Conservation (phyloP, 202 grass and related monocot species). For the Carex arenaria region DNA sequence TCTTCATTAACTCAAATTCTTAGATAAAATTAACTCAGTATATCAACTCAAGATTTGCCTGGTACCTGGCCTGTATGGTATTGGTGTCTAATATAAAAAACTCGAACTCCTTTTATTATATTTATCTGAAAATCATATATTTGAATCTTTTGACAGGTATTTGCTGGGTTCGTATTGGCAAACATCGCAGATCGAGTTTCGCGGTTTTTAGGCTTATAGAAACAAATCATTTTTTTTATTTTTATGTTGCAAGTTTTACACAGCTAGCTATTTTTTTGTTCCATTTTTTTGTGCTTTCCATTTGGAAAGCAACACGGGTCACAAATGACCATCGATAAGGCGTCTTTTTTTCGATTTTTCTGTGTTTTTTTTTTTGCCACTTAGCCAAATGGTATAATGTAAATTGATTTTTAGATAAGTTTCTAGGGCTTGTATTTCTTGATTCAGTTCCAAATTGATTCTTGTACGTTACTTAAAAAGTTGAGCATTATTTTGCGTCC, state of each 20-base stretch:
- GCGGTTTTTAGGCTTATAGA: conserved; percentile 62
- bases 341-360: neutral
- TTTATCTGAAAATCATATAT: neutral
- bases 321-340: conserved; percentile 17
- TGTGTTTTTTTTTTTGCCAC: neutral
- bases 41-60: neutral
- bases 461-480: neutral
- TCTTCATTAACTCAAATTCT: neutral
- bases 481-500: neutral
- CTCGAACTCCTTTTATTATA: neutral
- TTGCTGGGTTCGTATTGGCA: conserved; percentile 91
- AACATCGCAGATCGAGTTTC: conserved; percentile 69
- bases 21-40: neutral
- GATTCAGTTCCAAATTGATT: neutral
- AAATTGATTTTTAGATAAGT: conserved; percentile 7
- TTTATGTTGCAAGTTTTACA: conserved; percentile 20
- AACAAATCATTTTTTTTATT: neutral
- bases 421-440: neutral
- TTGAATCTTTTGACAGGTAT: conserved; percentile 55
- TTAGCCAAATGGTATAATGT: neutral
- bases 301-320: conserved; percentile 4
- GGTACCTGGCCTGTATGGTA: neutral
- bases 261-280: conserved; percentile 7
- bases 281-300: conserved; percentile 19
- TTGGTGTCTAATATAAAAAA: neutral